Base-by-base conservation (phyloP, 2,329 filamentous ascomycete genomes). In the Xylariaceae sp. region DNA sequence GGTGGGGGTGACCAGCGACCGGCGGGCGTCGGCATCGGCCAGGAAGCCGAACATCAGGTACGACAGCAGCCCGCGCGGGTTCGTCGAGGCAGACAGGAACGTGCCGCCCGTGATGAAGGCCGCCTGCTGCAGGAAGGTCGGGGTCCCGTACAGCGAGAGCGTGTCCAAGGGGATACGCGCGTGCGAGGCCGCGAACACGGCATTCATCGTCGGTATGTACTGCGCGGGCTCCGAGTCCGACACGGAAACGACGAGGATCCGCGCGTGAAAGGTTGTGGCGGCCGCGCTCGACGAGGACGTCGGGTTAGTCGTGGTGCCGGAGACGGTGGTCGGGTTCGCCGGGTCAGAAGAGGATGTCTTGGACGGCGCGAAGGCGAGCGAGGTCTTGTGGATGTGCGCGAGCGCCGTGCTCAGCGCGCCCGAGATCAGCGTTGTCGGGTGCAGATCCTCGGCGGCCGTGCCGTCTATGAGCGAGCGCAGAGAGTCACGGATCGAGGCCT, bases 141-240 rank as follows among this genome's bases (percentile, higher is more conserved):
- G 91, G 65, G 91, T 86, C 20, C 91, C 91, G 42, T 89, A 86
- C 12, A 99, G 81, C 63, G 96, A 89, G 58, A 96, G 83, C 32
- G 96, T 93, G 73, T 99, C 95, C 67, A 99, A 92, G 20, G 93
- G 90, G 61, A 99, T 91, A 65, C 86, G 85, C 52, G 92, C 83
- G 62, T 93, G 88, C 68, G 96, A 90, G 56, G 93, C 95, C 2
- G 95, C 95, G 74, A 99, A 99, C 59, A 98, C 96, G 67, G 89
- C 86, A 76, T 99, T 99, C 95, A 99, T 99, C 65, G 96, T 95
- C 0, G 93, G 89, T 53, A 99, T 99, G 77, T 99, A 99, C 74
- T 98, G 89, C 4, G 92, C 87, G 0, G 96, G 85, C 67, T 93
- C 90, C 42, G 83, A 82, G 69, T 91, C 91, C 45, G 91, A 96